Percentiles rank a stretch among this genome's conserved stretches.
These are phyloP conservation scores for Penicillium sp. DNA, from an alignment of 2,329 filamentous ascomycete species.

Conservation along the genomic window DNA sequence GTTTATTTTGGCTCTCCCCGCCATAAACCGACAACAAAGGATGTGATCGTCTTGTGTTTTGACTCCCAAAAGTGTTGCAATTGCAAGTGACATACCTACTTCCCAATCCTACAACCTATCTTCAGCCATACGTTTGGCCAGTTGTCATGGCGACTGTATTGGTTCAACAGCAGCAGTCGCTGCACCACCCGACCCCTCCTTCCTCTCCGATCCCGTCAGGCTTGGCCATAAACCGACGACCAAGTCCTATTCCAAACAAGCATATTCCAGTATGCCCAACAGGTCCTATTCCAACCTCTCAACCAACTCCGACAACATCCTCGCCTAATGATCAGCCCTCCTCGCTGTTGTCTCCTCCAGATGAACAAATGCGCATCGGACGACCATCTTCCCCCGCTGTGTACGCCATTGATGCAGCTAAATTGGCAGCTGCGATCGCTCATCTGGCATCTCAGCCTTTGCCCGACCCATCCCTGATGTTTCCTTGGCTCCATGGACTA, in stretches of 20 bases:
- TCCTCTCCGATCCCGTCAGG: conserved; percentile 48
- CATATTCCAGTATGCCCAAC: conserved; percentile 87
- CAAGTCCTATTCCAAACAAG: conserved; percentile 76
- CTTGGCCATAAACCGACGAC: conserved; percentile 59
- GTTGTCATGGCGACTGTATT: conserved; percentile 48
- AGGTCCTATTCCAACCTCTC: conserved; percentile 62
- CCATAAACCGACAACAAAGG: conserved; percentile 10
- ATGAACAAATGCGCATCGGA: conserved; percentile 58
- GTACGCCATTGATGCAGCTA: conserved; percentile 69
- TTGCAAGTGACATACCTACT: not conserved
- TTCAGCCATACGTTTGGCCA: not conserved
- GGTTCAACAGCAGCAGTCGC: conserved; percentile 48
- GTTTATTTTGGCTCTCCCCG: not conserved
- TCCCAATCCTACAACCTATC: not conserved
- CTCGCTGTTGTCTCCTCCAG: conserved; percentile 74
- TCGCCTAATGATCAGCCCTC: conserved; percentile 49
- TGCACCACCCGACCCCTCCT: conserved; percentile 51
- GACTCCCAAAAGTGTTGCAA: not conserved
- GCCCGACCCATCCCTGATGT: conserved; percentile 80
- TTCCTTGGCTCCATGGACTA: conserved; percentile 93
- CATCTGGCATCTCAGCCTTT: conserved; percentile 75
- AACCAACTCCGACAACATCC: conserved; percentile 48
- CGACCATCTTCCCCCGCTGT: conserved; percentile 54
- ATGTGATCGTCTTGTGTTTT: conserved; percentile 20
- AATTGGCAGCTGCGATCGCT: conserved; percentile 71